Evolutionary conservation across 345 rosid species (phyloP).

Genomic region (Populus ilicifolia): DNA sequence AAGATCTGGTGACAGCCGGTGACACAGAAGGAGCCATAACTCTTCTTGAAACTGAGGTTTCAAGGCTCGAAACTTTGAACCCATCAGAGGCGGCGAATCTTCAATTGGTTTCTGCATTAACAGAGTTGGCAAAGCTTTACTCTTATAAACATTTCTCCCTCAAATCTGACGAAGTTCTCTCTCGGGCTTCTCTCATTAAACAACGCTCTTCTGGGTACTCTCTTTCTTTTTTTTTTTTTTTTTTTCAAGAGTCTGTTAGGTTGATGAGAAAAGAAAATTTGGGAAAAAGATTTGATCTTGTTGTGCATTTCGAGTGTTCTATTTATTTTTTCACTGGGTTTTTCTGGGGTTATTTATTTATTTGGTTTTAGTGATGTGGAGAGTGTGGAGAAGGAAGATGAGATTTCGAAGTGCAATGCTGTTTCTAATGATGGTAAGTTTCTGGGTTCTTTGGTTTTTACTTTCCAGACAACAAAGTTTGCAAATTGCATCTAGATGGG

Average conservation of each 20-base stretch:
- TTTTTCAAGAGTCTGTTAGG: not conserved
- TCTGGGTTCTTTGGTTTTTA: not conserved
- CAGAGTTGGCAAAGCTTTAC: slow-evolving; percentile 61
- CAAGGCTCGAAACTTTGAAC: slow-evolving; percentile 36
- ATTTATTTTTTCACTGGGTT: not conserved
- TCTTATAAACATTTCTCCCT: slow-evolving; percentile 72
- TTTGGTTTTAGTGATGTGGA: slow-evolving; percentile 21
- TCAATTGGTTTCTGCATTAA: slow-evolving; percentile 55
- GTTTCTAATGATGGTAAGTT: slow-evolving; percentile 34
- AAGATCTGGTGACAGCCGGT: slow-evolving; percentile 66
- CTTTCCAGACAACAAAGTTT: not conserved
- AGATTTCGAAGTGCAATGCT: not conserved
- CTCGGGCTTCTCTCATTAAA: slow-evolving; percentile 56
- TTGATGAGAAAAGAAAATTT: slow-evolving; percentile 1
- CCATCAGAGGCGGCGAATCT: slow-evolving; percentile 31
- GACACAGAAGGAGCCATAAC: slow-evolving; percentile 59
- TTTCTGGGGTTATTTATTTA: not conserved
- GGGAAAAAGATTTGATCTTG: not conserved
- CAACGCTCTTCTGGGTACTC: slow-evolving; percentile 44
- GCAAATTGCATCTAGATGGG: not conserved
- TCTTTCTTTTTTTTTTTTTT: not conserved
- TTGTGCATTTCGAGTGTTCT: not conserved
- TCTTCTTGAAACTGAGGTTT: slow-evolving; percentile 55
- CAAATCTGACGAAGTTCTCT: slow-evolving; percentile 59
- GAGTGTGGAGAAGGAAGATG: slow-evolving; percentile 19